Evolutionary conservation across 2,329 filamentous ascomycete genomes (phyloP).

Genomic region (Colletotrichum sp.): DNA sequence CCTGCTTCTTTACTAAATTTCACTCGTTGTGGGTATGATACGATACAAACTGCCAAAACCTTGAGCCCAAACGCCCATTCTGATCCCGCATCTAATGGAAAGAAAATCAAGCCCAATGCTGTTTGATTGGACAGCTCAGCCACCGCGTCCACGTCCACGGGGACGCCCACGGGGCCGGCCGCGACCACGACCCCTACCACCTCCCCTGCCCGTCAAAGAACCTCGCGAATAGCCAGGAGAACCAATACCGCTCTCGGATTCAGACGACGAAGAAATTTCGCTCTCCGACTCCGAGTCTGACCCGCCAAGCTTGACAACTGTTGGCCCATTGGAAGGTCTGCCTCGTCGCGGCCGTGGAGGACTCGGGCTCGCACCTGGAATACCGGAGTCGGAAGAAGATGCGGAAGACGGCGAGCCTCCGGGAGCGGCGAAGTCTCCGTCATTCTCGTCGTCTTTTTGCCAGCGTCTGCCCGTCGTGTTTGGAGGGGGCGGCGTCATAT

Average conservation of each 20-base stretch:
- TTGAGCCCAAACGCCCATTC: neutral
- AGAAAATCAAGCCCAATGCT: neutral
- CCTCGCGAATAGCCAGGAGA: neutral
- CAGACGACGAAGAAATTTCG: slow-evolving; percentile 6
- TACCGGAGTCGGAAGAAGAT: slow-evolving; percentile 10
- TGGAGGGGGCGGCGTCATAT: slow-evolving; percentile 2
- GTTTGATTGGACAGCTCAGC: neutral
- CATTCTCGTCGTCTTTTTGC: neutral
- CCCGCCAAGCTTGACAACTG: slow-evolving; percentile 16
- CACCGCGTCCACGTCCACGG: slow-evolving; percentile 3
- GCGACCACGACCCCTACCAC: slow-evolving; percentile 8
- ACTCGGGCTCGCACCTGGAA: neutral
- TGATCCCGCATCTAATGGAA: neutral
- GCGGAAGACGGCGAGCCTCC: neutral
- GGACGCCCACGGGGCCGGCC: neutral
- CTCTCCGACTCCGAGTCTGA: slow-evolving; percentile 17
- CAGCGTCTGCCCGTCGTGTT: neutral
- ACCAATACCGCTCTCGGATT: slow-evolving; percentile 10
- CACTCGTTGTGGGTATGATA: neutral
- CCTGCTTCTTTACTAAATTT: neutral
- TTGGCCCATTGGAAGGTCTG: neutral
- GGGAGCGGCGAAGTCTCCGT: neutral
- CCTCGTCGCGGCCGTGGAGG: neutral
- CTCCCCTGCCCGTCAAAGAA: neutral
- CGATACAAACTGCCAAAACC: neutral